Evolutionary conservation across 1,284 basidiomycete genomes (phyloP), one percentile per base, ranked within the genome.

Genomic region (Flammula alnicola): DNA sequence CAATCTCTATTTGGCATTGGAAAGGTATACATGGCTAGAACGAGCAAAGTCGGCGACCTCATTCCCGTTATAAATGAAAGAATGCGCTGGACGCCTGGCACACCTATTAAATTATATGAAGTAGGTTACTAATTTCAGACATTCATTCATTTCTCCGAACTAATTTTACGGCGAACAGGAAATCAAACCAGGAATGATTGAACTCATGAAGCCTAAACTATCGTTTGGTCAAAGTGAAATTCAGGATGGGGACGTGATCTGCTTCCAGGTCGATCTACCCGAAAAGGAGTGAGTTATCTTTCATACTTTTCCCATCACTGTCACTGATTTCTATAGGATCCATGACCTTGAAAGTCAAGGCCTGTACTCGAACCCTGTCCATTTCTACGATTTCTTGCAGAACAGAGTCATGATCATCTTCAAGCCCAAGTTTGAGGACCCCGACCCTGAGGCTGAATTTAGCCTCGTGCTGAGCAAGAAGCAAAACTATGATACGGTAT

Each of bases 151-250:
- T 52, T 9, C 38, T 30, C 29, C 23, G 19, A 32, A 23, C 10
- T 36, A 22, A 31, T 35, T n/a, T 26, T 7, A 27, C 23, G 31
- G 36, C 36, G 42, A 26, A 17, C 54, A 93, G 90, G 97, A 99
- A 88, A 99, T 99, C 74, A 99, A 99, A 81, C 97, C 97, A 9
- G 95, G 95, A 51, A 99, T 99, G 97, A 99, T 99, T 61, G 97
- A 99, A 73, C 79, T 88, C 52, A 98, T 99, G 95, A 99, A 99
- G 76, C 83, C 83, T 47, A 98, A 98, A 72, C 74, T 88, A 49
- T 97, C 97, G 0, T 99, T 98, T 72, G 82, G 88, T 41, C 93
- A 98, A 69, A 97, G 93, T 67, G 97, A 99, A 75, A 98, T 99
- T 57, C 97, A 99, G 72, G 97, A 99, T 69, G 97, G 97, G 46